Conservation (phyloP, 768 basidiomycete genomes). For the Podaxis sp. region DNA sequence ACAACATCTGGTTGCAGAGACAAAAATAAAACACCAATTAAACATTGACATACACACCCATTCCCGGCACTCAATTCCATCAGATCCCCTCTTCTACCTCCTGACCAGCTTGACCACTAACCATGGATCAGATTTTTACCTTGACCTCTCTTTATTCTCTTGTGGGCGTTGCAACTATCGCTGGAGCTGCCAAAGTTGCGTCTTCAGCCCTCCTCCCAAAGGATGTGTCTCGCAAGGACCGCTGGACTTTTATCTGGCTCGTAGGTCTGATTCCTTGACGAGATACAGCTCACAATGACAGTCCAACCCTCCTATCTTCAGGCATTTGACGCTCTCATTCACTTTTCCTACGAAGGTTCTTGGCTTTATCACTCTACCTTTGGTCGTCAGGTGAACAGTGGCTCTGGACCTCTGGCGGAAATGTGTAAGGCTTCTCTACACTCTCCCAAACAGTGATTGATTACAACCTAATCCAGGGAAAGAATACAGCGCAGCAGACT, state of each 20-base stretch:
- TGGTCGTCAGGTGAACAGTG: conserved; percentile 67
- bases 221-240: conserved; percentile 59
- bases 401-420: conserved; percentile 63
- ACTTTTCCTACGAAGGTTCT: conserved; percentile 75
- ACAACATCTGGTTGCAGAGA: no score
- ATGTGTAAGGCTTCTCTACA: conserved; percentile 50
- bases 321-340: conserved; percentile 80
- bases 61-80: not conserved
- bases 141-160: conserved; percentile 61
- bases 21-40: no score
- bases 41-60: not conserved
- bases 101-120: not conserved
- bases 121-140: conserved; percentile 20
- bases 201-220: conserved; percentile 58
- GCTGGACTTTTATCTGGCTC: conserved; percentile 74
- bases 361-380: conserved; percentile 77
- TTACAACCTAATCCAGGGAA: conserved; percentile 45
- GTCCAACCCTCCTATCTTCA: conserved; percentile 17
- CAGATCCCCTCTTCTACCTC: not conserved
- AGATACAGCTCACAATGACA: not conserved
- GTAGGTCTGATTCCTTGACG: conserved; percentile 30
- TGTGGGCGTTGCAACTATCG: conserved; percentile 50
- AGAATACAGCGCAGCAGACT: conserved; percentile 77
- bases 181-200: conserved; percentile 44
- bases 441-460: not conserved